Conservation (phyloP, 257 asterid species). For the Solanum appendiculatum region DNA sequence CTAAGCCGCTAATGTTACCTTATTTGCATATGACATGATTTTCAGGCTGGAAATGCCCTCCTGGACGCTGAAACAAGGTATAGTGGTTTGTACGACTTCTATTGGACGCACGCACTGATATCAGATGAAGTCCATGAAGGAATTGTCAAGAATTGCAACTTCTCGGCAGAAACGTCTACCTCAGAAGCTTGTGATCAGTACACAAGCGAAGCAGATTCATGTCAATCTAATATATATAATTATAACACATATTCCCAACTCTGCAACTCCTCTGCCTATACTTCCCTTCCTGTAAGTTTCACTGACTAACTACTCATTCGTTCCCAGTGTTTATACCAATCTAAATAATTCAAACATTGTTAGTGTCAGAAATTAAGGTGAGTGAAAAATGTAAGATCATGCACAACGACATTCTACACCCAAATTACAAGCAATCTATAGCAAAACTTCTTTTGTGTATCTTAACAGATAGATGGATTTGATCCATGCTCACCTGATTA, state of each 20-base stretch:
- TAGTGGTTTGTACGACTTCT: slow-evolving; percentile 31
- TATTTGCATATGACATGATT: not conserved
- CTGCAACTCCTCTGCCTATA: slow-evolving; percentile 16
- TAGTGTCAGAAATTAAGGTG: not conserved
- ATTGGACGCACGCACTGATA: slow-evolving; percentile 48
- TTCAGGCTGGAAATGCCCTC: slow-evolving; percentile 61
- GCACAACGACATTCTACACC: not conserved
- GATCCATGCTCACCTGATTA: slow-evolving; percentile 51
- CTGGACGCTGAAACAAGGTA: slow-evolving; percentile 14
- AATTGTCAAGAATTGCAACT: slow-evolving; percentile 34
- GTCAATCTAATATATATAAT: slow-evolving; percentile 7
- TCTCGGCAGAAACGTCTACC: not conserved
- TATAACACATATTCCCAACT: slow-evolving; percentile 46
- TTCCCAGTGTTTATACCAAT: not conserved
- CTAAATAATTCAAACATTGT: not conserved
- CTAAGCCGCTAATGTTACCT: not conserved
- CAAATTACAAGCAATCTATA: not conserved
- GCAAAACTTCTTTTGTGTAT: not conserved
- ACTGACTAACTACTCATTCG: not conserved
- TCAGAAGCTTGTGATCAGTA: slow-evolving; percentile 13
- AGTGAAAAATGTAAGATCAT: not conserved
- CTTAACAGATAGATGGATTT: slow-evolving; percentile 21
- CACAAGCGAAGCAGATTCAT: slow-evolving; percentile 3
- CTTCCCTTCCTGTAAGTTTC: not conserved
- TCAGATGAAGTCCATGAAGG: slow-evolving; percentile 54